Conservation (phyloP, 345 rosid species). For the Lepidium sativum region DNA sequence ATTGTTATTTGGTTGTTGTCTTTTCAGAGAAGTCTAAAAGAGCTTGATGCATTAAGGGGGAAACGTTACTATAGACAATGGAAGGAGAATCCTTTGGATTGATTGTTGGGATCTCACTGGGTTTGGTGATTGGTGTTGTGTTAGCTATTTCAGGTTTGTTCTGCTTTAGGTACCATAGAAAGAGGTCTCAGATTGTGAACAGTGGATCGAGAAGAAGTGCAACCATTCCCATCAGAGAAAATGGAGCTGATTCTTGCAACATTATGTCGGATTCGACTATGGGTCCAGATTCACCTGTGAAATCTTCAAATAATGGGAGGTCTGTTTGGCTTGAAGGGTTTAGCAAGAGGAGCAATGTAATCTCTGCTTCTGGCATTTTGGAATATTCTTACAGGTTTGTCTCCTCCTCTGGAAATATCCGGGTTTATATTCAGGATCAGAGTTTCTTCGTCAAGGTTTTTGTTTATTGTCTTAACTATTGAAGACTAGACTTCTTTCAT, state of each 20-base stretch:
- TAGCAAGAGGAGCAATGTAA: conserved; percentile 40
- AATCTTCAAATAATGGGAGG: conserved; percentile 52
- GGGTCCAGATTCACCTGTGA: conserved; percentile 86
- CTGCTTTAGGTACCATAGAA: conserved; percentile 62
- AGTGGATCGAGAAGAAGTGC: conserved; percentile 83
- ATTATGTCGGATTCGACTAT: conserved; percentile 71
- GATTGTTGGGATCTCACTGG: conserved; percentile 82
- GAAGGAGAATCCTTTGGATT: conserved; percentile 71
- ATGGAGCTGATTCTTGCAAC: conserved; percentile 65
- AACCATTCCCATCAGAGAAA: conserved; percentile 66
- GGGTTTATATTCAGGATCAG: not conserved
- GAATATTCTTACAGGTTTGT: conserved; percentile 88
- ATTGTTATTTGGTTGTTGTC: not conserved
- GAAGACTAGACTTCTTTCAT: not conserved
- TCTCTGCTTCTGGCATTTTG: conserved; percentile 83
- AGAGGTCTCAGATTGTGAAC: conserved; percentile 76
- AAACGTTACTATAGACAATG: conserved; percentile 30
- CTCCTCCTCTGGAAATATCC: conserved; percentile 9
- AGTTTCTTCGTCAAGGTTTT: not conserved
- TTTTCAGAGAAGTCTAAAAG: conserved; percentile 37
- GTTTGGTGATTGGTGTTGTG: conserved; percentile 84
- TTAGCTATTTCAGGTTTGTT: conserved; percentile 58
- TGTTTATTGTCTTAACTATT: not conserved
- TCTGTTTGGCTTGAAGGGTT: conserved; percentile 77
- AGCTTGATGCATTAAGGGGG: conserved; percentile 13